phyloP scores from a whole-genome alignment of 768 basidiomycete genomes.

The Arthromyces matolae region DNA sequence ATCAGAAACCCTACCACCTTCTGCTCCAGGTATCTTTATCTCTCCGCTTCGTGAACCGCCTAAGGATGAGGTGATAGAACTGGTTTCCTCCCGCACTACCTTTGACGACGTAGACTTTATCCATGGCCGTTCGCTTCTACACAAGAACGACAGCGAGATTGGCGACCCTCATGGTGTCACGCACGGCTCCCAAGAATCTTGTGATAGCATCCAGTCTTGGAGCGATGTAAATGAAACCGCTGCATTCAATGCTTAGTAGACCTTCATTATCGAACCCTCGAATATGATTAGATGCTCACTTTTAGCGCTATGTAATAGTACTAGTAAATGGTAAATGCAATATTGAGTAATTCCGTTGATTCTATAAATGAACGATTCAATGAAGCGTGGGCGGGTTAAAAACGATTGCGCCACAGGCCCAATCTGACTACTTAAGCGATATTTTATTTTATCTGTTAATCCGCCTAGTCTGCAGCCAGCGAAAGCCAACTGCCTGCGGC shows the following conservation, averaged over 20 bases:
- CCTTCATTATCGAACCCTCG: too few relatives aligned
- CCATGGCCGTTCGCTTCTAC: not conserved
- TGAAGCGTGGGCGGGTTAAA: too few relatives aligned
- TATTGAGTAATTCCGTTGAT: not conserved
- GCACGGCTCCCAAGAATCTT: conserved; percentile 23
- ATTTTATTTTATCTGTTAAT: too few relatives aligned
- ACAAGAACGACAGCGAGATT: too few relatives aligned
- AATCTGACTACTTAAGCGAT: too few relatives aligned
- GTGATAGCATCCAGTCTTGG: conserved; percentile 41
- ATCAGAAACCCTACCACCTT: conserved; percentile 4
- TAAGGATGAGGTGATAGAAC: not conserved
- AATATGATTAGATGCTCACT: too few relatives aligned
- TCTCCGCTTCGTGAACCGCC: conserved; percentile 27
- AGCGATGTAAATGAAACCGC: conserved; percentile 15
- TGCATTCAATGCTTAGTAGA: too few relatives aligned
- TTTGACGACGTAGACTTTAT: not conserved
- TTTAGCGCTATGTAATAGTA: too few relatives aligned
- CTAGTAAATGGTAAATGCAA: not conserved
- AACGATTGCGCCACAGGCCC: too few relatives aligned
- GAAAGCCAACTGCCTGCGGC: too few relatives aligned
- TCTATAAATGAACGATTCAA: not conserved
- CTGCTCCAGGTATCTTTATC: conserved; percentile 35
- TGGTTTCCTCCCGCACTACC: not conserved
- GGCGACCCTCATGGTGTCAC: too few relatives aligned
- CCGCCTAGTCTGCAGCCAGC: too few relatives aligned